Base-by-base conservation (phyloP, 2,329 filamentous ascomycete genomes). In the Mariannaea sp. region DNA sequence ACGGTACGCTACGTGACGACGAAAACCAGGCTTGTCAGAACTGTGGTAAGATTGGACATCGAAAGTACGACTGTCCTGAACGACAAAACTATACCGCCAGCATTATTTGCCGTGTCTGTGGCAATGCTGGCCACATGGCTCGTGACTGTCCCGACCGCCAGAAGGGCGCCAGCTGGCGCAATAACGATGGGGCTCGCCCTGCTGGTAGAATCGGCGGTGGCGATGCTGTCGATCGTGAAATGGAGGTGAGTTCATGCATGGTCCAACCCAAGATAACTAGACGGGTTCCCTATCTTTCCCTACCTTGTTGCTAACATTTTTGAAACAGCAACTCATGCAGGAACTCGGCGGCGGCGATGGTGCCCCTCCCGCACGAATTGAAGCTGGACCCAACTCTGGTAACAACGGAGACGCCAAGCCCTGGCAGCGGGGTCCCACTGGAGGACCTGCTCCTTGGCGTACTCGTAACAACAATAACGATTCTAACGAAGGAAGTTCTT, bases 11-110 rank as follows among this genome's bases (percentile, higher is more conserved):
- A 16, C 93, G 94, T 79, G 94, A 99, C 70, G 94, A 99, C 68
- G 94, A 99, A 73, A 99, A 99, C 75, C 94, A 99, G 73, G 94
- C 94, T 62, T 99, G 94, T 77, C 94, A 99, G 78, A 99, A 99
- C 80, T 99, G 90, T 75, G 94, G 94, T 66, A 92, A 97, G 81
- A 99, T 99, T 61, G 94, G 94, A 56, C 94, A 99, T 75, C 88
- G 94, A 75, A 99, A 99, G 77, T 97, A 97, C 73, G 94, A 99
- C 71, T 99, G 94, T 67, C 94, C 94, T 12, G 91, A 99, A 77
- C 90, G 94, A 73, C 90, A 92, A 71, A 99, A 99, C 77, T 97
- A 89, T 76, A 99, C 94, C n/a, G 92, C 94, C 67, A 97, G 92
- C 75, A 97, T 99, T 72, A 97, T 99, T 70, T 99, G 94, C 77